A percentile compares a stretch with the other conserved stretches of the same genome.
These are phyloP conservation scores for Candida hispaniensis DNA, from an alignment of 805 yeast genomes.

Conservation along the genomic window DNA sequence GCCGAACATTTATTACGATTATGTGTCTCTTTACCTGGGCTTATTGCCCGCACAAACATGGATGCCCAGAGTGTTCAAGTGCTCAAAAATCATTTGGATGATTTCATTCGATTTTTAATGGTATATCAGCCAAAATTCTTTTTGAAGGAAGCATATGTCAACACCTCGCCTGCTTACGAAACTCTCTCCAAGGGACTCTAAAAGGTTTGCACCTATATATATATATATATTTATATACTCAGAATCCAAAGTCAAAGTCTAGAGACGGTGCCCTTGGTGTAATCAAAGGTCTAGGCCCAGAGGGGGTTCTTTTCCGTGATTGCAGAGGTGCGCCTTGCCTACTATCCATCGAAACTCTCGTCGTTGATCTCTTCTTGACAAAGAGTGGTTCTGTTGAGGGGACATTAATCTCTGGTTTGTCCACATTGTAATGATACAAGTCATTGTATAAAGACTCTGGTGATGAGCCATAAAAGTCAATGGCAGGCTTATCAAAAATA, in stretches of 20 bases:
- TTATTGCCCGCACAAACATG: conserved; percentile 70
- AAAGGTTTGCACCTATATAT: too few relatives aligned
- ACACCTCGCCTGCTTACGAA: conserved; percentile 42
- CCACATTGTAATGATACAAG: too few relatives aligned
- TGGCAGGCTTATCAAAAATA: too few relatives aligned
- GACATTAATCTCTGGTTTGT: too few relatives aligned
- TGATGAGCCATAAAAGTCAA: too few relatives aligned
- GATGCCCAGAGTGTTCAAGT: conserved; percentile 58
- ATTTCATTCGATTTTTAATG: conserved; percentile 43
- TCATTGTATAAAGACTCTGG: too few relatives aligned
- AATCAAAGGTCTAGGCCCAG: conserved; percentile 16
- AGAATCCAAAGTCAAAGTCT: conserved; percentile 10
- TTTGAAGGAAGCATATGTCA: conserved; percentile 37
- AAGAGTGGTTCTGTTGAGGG: too few relatives aligned
- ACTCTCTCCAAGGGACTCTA: conserved; percentile 22
- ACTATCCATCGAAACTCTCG: too few relatives aligned
- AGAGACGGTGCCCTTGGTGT: too few relatives aligned
- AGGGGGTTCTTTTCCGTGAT: conserved; percentile 5
- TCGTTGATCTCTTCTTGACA: too few relatives aligned
- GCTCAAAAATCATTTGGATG: conserved; percentile 45
- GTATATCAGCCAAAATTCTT: conserved; percentile 33
- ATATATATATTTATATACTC: too few relatives aligned
- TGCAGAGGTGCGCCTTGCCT: conserved; percentile 10
- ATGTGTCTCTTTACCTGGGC: conserved; percentile 68
- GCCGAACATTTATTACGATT: conserved; percentile 72